These are phyloP conservation scores for Backusella mclennaniae DNA, from an alignment of 192 early-diverging fungal genomes.

Conservation along the genomic window DNA sequence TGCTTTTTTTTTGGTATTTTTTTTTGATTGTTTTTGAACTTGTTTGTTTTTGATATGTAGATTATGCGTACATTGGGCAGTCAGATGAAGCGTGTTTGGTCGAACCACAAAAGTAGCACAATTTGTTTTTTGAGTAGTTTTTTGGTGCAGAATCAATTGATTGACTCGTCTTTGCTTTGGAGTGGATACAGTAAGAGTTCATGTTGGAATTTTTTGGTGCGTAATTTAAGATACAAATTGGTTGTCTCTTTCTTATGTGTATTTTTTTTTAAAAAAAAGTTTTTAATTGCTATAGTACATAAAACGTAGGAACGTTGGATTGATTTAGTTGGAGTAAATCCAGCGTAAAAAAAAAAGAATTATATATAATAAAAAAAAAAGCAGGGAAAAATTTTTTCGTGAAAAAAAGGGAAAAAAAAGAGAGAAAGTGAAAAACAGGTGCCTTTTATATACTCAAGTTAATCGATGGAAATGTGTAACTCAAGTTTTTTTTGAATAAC, in stretches of 20 bases:
- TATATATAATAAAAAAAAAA: not conserved
- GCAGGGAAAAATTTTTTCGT: not conserved
- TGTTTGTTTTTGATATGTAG: not conserved
- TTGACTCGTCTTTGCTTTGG: not conserved
- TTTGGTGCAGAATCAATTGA: not conserved
- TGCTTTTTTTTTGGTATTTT: not conserved
- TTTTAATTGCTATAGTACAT: not conserved
- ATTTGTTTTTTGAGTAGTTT: not conserved
- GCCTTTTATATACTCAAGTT: not conserved
- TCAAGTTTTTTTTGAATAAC: not conserved
- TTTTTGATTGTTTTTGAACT: not conserved
- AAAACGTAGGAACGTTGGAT: slow-evolving; percentile 5
- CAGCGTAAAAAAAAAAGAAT: slow-evolving; percentile 5
- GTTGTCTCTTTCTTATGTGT: not conserved
- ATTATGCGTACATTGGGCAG: slow-evolving; percentile 23
- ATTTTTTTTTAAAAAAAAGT: not conserved
- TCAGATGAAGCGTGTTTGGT: slow-evolving; percentile 22
- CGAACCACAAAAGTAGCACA: slow-evolving; percentile 30
- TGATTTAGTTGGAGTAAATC: not conserved
- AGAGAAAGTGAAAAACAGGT: not conserved
- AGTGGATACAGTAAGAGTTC: not conserved
- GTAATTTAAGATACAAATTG: not conserved
- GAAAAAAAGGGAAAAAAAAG: not conserved
- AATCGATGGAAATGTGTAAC: slow-evolving; percentile 5
- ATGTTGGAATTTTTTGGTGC: not conserved